Evolutionary conservation across 2,329 filamentous ascomycete genomes (phyloP).

Genomic region (Verticillium klebahnii): DNA sequence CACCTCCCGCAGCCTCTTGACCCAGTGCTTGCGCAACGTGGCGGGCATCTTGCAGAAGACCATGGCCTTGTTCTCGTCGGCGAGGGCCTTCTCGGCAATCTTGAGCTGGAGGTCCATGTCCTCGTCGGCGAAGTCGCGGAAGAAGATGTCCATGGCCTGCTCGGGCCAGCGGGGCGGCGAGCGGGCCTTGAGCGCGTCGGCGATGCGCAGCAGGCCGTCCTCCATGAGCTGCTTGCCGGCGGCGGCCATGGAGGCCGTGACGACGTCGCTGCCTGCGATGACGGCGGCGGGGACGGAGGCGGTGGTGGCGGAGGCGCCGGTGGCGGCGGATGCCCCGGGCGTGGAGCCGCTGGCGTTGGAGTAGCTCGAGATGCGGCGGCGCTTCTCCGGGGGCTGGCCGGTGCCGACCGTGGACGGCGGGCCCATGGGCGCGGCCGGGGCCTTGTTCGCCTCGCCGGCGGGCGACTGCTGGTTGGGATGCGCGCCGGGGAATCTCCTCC

Average conservation of each 20-base stretch:
- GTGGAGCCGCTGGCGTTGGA: constrained; percentile 2
- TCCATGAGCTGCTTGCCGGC: constrained; percentile 24
- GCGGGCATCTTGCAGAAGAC: constrained; percentile 59
- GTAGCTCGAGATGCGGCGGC: constrained; percentile 26
- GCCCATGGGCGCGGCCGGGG: constrained; percentile 10
- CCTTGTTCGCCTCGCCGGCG: constrained; percentile 6
- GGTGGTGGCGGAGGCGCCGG: constrained; percentile 13
- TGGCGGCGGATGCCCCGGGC: constrained; percentile 15
- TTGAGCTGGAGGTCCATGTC: constrained; percentile 55
- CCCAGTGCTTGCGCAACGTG: constrained; percentile 49
- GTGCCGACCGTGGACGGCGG: constrained; percentile 2
- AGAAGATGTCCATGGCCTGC: constrained; percentile 55
- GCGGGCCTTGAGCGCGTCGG: constrained; percentile 35
- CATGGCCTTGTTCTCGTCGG: constrained; percentile 57
- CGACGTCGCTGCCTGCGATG: constrained; percentile 25
- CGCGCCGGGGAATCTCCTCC: constrained; percentile 32
- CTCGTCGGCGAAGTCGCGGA: constrained; percentile 52
- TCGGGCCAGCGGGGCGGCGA: constrained; percentile 47
- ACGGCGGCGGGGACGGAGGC: constrained; percentile 22
- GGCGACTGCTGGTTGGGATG: constrained; percentile 10
- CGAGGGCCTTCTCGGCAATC: constrained; percentile 53
- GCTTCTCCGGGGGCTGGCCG: constrained; percentile 21
- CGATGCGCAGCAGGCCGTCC: constrained; percentile 25
- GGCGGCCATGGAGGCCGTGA: constrained; percentile 13
- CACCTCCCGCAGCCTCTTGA: constrained; percentile 45